Percentiles rank a stretch among this genome's conserved stretches.
Conservation (phyloP, 768 basidiomycete species). For the Tylopilus sp. region DNA sequence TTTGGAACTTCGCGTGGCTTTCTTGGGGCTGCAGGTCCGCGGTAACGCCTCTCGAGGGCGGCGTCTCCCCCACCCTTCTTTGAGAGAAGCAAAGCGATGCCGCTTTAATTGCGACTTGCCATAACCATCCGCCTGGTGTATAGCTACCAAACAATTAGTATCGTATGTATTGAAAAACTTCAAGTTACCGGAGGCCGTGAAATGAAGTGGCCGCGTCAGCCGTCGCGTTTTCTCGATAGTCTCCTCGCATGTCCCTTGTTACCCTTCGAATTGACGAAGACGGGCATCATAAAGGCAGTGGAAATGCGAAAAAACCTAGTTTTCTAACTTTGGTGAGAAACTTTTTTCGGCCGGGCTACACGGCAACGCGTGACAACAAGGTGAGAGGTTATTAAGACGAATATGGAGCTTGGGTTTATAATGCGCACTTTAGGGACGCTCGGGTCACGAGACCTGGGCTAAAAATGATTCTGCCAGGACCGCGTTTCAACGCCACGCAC, state of each 20-base stretch:
- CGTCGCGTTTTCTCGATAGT: not conserved
- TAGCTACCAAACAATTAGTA: conserved; percentile 11
- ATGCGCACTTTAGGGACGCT: conserved; percentile 6
- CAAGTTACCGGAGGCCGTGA: conserved; percentile 22
- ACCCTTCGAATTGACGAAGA: not conserved
- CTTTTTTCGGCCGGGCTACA: not conserved
- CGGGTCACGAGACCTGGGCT: not conserved
- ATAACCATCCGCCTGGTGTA: conserved; percentile 15
- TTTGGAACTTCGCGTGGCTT: not conserved
- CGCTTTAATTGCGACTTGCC: conserved; percentile 25
- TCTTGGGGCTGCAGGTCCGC: conserved; percentile 11
- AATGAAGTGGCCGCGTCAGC: conserved; percentile 6
- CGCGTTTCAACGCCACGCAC: too few relatives aligned
- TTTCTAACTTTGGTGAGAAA: not conserved
- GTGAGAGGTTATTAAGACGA: conserved; percentile 10
- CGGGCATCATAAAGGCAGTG: not conserved
- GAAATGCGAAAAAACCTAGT: not conserved
- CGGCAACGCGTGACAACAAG: conserved; percentile 2
- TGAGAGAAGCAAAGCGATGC: conserved; percentile 17
- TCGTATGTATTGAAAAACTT: conserved; percentile 3
- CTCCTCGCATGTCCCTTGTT: not conserved
- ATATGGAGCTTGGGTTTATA: conserved; percentile 3
- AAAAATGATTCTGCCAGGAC: not conserved
- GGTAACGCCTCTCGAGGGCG: conserved; percentile 12
- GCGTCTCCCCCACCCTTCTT: not conserved